These are phyloP conservation scores for Chalaropsis thielavioides DNA, from an alignment of 2,329 filamentous ascomycete genomes.

Conservation along the genomic window DNA sequence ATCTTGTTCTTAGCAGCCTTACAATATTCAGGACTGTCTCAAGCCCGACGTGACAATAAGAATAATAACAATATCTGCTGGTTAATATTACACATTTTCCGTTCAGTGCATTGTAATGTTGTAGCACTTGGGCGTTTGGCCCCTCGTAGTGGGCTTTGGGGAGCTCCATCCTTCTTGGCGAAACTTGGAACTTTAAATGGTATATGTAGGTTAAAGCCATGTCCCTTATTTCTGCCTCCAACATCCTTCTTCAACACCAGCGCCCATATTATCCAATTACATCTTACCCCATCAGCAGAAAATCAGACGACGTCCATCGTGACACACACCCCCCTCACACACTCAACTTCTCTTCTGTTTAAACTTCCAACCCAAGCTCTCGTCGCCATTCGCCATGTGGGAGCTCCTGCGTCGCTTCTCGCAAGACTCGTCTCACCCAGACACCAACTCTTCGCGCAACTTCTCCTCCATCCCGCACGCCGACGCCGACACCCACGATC, in stretches of 20 bases:
- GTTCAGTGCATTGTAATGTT: neutral
- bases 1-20: neutral
- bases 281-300: neutral
- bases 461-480: neutral
- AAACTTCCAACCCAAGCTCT: neutral
- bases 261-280: neutral
- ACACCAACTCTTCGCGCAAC: neutral
- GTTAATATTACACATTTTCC: neutral
- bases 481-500: conserved; percentile 35
- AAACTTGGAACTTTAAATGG: too few species aligned
- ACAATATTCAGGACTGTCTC: neutral
- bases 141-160: neutral
- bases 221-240: neutral
- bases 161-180: neutral
- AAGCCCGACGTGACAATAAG: too few species aligned
- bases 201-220: neutral
- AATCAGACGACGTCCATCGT: neutral
- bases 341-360: neutral
- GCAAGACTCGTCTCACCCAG: conserved; percentile 11
- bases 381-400: conserved; percentile 12
- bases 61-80: too few species aligned
- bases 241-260: neutral
- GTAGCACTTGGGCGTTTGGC: neutral
- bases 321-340: neutral
- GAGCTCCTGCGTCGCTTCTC: conserved; percentile 17